Base-by-base conservation (phyloP, 148 eudicot species). In the Fagopyrum esculentum region DNA sequence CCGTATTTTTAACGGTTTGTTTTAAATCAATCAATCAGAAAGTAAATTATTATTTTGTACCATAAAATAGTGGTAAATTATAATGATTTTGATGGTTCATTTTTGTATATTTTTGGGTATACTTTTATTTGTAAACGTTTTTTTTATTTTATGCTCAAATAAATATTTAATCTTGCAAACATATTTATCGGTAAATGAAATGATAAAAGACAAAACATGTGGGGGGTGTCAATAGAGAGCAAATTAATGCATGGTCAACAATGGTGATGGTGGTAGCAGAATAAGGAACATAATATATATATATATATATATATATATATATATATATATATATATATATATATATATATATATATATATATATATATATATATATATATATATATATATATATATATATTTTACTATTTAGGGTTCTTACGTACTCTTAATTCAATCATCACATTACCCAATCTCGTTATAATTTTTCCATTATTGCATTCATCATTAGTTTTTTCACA, bases 351-450 rank as follows among this genome's bases (percentile, higher is more conserved):
- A n/a, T n/a, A n/a, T n/a, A n/a, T n/a, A n/a, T n/a, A n/a, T n/a
- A n/a, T n/a, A n/a, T n/a, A n/a, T n/a, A n/a, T n/a, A n/a, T n/a
- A n/a, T n/a, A n/a, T n/a, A n/a, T n/a, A n/a, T n/a, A n/a, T n/a
- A n/a, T n/a, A n/a, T n/a, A n/a, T n/a, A n/a, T n/a, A n/a, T n/a
- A n/a, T n/a, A n/a, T n/a, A n/a, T n/a, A n/a, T n/a, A n/a, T n/a
- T n/a, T n/a, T n/a, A n/a, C n/a, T n/a, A 54, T 54, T 54, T 13
- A 54, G 59, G 59, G 59, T 54, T 54, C 13, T 50, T 9, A 50
- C 7, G 1, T 61, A 10, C 43, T 61, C 68, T 61, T 61, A 61
- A 61, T 61, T 40, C 68, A 61, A 61, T 61, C 68, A 61, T 61
- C 68, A 29, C 68, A 26, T 15, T 43, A 61, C 9, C 68, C 40